phyloP scores from a whole-genome alignment of 2,329 filamentous ascomycete genomes.

The Colletotrichum endophyticum region DNA sequence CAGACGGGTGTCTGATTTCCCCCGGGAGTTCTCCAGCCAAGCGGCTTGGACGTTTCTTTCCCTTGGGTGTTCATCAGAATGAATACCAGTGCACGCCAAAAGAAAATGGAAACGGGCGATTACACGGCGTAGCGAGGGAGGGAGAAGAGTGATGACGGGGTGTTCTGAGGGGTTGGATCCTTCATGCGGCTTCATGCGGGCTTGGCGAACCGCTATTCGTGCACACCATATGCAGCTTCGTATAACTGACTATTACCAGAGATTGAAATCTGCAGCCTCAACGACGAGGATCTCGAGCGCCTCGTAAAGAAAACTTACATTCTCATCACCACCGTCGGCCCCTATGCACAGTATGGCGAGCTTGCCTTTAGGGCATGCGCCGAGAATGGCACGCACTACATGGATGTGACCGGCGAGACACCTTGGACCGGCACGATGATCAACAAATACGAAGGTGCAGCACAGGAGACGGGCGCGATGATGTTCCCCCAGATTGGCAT shows the following conservation, averaged over 20 bases:
- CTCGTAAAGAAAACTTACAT: slow-evolving; percentile 62
- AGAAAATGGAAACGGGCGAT: background rate
- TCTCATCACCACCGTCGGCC: slow-evolving; percentile 64
- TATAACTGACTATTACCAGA: slow-evolving; percentile 32
- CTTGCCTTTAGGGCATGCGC: slow-evolving; percentile 66
- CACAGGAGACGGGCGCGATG: slow-evolving; percentile 59
- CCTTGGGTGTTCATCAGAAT: background rate
- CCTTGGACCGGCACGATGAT: slow-evolving; percentile 66
- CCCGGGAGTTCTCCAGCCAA: background rate
- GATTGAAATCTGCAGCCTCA: slow-evolving; percentile 57
- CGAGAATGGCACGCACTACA: slow-evolving; percentile 66
- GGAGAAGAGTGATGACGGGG: background rate
- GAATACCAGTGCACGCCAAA: background rate
- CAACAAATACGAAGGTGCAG: slow-evolving; percentile 58
- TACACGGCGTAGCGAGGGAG: background rate
- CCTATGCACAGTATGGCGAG: slow-evolving; percentile 63
- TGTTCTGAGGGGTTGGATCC: background rate
- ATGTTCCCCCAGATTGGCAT: slow-evolving; percentile 67
- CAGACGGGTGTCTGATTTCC: background rate
- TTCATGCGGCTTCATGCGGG: background rate
- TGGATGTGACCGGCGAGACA: slow-evolving; percentile 67
- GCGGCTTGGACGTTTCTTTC: background rate
- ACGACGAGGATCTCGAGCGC: slow-evolving; percentile 47
- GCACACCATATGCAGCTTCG: background rate
- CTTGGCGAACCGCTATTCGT: background rate